Base-by-base conservation (phyloP, 1,139 yeast genomes). In the Tardiomyces depauwii region DNA sequence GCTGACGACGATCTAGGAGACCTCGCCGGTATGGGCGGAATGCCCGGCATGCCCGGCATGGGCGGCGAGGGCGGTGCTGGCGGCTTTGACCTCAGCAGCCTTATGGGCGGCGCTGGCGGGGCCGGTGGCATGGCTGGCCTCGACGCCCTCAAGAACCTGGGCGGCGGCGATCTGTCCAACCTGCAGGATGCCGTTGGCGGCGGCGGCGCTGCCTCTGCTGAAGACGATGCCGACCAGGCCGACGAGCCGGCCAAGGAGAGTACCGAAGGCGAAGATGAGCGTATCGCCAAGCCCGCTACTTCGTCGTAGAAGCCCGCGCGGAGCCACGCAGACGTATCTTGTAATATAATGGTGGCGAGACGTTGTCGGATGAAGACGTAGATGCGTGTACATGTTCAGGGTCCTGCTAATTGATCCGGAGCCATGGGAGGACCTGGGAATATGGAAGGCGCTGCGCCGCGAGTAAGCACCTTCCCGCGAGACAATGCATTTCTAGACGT, bases 1-100 rank as follows among this genome's bases (percentile, higher is more conserved):
- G 78, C 67, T 45, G 62, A 63, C 50, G 68, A 66, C 39, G 74
- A 70, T 18, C 51, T 58, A 38, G 63, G 63, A 18, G 53, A 48
- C n/a, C 56, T 60, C 56, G 54, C 55, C 42, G 63, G 58, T n/a
- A 42, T 19, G 49, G 59, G 56, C 40, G 59, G 57, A 32, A 47
- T 54, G 42, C 64, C 53, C 23, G 62, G 59, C 44, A 43, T 52
- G 40, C 67, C 63, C 42, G 64, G 58, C 18, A 44, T 48, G 47
- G 63, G 58, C 13, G 67, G 63, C 27, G 64, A 62, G 38, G 63
- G 47, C 32, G 48, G 50, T 27, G 45, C 47, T 21, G 60, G 55
- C 25, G 54, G 52, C 42, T 51, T 59, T 52, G 66, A 56, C 45
- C 49, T 56, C 45, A 52, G 62, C 12, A 58, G 53, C 47, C 52